phyloP scores from a whole-genome alignment of 1,284 basidiomycete species.

The Rhodotorula sp. region DNA sequence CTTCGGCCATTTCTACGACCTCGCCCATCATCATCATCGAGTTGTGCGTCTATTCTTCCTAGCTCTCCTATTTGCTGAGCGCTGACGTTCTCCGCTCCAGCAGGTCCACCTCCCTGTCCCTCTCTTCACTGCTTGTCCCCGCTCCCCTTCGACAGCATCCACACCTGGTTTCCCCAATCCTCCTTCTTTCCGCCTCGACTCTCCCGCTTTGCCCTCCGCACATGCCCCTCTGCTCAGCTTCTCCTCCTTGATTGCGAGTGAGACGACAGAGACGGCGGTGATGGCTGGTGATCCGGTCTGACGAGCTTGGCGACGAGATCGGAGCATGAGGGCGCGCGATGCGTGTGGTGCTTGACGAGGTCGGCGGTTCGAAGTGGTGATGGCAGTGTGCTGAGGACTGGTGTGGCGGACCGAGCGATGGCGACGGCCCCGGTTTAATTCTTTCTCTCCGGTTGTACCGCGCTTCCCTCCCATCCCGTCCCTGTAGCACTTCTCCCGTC shows the following conservation, averaged over 20 bases:
- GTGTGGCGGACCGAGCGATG: too few species aligned
- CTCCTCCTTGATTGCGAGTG: neutral
- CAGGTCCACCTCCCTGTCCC: neutral
- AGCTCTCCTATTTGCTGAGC: too few species aligned
- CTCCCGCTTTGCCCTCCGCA: neutral
- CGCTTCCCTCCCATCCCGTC: neutral
- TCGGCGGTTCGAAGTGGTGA: neutral
- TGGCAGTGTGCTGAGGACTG: neutral
- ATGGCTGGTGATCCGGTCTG: conserved; percentile 6
- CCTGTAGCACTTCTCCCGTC: neutral
- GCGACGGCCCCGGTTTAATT: too few species aligned
- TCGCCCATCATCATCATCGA: neutral
- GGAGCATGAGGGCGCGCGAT: neutral
- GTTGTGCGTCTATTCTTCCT: neutral
- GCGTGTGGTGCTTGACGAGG: neutral
- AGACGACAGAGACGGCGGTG: neutral
- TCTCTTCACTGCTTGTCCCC: too few species aligned
- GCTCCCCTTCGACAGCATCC: neutral
- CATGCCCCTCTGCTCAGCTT: neutral
- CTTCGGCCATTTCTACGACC: neutral
- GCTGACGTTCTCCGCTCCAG: neutral
- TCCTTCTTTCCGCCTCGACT: neutral
- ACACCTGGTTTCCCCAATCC: neutral
- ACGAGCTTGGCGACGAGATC: conserved; percentile 19
- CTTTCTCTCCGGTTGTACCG: neutral